Base-by-base conservation (phyloP, 805 yeast species). In the Candida ponderosae region DNA sequence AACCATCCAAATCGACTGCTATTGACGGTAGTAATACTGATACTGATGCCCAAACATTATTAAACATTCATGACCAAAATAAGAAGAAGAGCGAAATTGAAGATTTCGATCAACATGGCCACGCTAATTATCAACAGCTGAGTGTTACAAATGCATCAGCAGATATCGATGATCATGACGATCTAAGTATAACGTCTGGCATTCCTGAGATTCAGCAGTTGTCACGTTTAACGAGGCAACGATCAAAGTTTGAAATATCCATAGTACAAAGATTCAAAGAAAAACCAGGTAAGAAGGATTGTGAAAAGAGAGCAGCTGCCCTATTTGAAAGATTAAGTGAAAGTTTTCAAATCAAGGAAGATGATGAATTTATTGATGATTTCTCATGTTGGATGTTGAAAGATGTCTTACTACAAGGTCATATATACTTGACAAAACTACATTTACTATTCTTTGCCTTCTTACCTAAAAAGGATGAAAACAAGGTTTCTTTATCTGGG, bases 371-470 rank as follows among this genome's bases (percentile, higher is more conserved):
- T 41, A 47, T 71, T 24, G 72, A 69, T n/a, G 83, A 79, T 43
- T 81, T 69, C 48, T 70, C 81, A 3, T 77, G 88, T 23, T 89
- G 96, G 95, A 63, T 89, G 28, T 65, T 87, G 40, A 74, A 79
- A 41, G 95, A 85, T 48, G 93, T 89, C 0, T 62, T 90, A 20
- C 61, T 88, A 19, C 96, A 87, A 57, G 97, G 97, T 3, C 89
- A 83, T 48, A 56, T 88, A 15, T 82, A 82, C 47, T 57, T 90
- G 19, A 88, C 97, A 1, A 58, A 65, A 31, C 62, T 69, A 14
- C 74, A 74, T 42, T 53, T 89, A 6, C 60, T 86, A 32, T 90
- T 85, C 53, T 81, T 81, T 60, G 93, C 96, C 0, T 78, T 76
- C 46, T 57, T 90, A 9, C 96, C 97, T 0, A 71, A 72, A 35